A percentile compares a stretch with the other conserved stretches of the same genome.
phyloP scores from a whole-genome alignment of 148 eudicot genomes.

The Salicornia ramosissima region DNA sequence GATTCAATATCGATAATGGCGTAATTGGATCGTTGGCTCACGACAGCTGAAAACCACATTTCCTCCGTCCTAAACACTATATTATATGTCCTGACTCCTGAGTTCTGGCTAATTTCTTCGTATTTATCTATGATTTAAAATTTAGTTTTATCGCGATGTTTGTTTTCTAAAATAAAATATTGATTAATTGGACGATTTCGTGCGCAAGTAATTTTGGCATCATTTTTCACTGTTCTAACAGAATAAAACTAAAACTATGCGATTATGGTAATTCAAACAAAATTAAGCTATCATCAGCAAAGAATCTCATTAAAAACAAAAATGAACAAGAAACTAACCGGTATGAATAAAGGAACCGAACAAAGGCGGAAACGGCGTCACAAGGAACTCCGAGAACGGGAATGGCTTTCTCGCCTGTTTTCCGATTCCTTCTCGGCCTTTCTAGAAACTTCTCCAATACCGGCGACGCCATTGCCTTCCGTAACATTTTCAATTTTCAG shows the following conservation, averaged over 20 bases:
- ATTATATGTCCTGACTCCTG: too few species aligned
- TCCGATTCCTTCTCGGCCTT: conserved; percentile 39
- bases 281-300: too few species aligned
- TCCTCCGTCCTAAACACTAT: too few species aligned
- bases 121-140: too few species aligned
- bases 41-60: not conserved
- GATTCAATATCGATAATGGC: not conserved
- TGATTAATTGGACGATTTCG: too few species aligned
- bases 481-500: not conserved
- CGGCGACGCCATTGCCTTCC: conserved; percentile 66
- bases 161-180: too few species aligned
- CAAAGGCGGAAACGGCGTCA: conserved; percentile 63
- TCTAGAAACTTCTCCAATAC: conserved; percentile 55
- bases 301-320: not conserved
- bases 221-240: too few species aligned
- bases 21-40: not conserved
- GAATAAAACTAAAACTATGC: too few species aligned
- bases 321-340: conserved; percentile 28
- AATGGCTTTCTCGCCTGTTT: conserved; percentile 41
- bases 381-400: conserved; percentile 67
- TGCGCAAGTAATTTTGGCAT: too few species aligned
- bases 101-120: too few species aligned
- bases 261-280: too few species aligned
- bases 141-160: too few species aligned
- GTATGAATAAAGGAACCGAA: conserved; percentile 53